phyloP scores from a whole-genome alignment of 164 flowering plant species.

The Taxillus chinensis region DNA sequence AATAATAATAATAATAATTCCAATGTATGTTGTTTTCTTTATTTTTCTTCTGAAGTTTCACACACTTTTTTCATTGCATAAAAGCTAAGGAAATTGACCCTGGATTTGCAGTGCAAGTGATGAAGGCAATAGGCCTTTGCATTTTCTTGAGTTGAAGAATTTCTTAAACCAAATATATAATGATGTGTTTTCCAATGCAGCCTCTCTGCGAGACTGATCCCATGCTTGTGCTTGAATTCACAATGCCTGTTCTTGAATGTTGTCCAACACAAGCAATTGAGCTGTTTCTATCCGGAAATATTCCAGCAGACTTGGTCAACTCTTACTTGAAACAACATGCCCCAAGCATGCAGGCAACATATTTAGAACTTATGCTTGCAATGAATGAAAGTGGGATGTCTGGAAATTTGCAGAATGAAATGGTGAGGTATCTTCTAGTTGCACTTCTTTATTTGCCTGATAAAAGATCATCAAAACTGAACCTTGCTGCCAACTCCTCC shows the following conservation, averaged over 20 bases:
- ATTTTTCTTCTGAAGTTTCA: too few relatives aligned
- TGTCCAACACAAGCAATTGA: slow-evolving; percentile 93
- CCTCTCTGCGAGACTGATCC: slow-evolving; percentile 88
- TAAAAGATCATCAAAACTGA: neutral
- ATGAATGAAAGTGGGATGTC: slow-evolving; percentile 85
- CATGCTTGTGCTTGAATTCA: slow-evolving; percentile 88
- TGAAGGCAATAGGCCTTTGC: too few relatives aligned
- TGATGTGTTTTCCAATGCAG: slow-evolving; percentile 44
- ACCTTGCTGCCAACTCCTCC: too few relatives aligned
- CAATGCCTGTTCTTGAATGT: slow-evolving; percentile 88
- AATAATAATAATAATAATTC: too few relatives aligned
- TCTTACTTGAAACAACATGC: slow-evolving; percentile 94
- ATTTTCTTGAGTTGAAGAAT: too few relatives aligned
- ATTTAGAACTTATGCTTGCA: slow-evolving; percentile 85
- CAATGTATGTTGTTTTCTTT: too few relatives aligned
- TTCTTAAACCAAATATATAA: neutral
- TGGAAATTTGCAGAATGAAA: slow-evolving; percentile 92
- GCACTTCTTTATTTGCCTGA: neutral
- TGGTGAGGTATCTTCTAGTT: slow-evolving; percentile 41
- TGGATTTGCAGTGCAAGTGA: too few relatives aligned
- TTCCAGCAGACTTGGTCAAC: slow-evolving; percentile 90
- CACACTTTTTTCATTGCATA: too few relatives aligned
- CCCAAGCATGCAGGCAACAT: slow-evolving; percentile 86
- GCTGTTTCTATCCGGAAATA: slow-evolving; percentile 82
- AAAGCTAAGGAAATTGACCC: too few relatives aligned